Conservation (phyloP, 2,329 filamentous ascomycete species). For the Phialocephala sp. region DNA sequence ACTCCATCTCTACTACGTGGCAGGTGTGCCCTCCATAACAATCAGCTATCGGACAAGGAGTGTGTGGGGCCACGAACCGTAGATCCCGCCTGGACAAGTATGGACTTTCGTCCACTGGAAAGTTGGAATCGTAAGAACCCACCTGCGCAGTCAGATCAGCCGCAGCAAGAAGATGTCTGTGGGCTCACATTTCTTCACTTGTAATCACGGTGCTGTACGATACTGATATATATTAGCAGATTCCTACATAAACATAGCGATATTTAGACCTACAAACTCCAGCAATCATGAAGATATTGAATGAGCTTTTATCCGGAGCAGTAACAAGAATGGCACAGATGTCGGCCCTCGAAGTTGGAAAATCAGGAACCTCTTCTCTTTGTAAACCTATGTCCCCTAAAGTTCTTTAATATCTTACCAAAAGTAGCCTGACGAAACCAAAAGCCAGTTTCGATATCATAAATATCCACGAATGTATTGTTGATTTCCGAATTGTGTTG, state of each 20-base stretch:
- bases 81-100: constrained; percentile 18
- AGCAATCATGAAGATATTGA: constrained; percentile 23
- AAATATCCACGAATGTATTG: constrained; percentile 20
- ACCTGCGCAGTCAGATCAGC: constrained; percentile 2
- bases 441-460: constrained; percentile 19
- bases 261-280: constrained; percentile 13
- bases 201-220: constrained; percentile 18
- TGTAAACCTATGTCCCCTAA: background rate
- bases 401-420: constrained; percentile 8
- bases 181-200: constrained; percentile 16
- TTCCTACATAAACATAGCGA: too few species aligned
- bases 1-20: constrained; percentile 27
- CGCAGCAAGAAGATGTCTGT: background rate
- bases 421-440: constrained; percentile 21
- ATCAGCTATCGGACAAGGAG: background rate
- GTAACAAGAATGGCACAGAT: constrained; percentile 20
- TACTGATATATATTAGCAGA: constrained; percentile 6
- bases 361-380: constrained; percentile 5
- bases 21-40: constrained; percentile 19
- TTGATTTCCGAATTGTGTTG: constrained; percentile 21
- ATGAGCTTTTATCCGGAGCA: constrained; percentile 16
- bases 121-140: constrained; percentile 21
- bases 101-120: constrained; percentile 24
- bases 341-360: constrained; percentile 19
- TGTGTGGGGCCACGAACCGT: background rate